These are phyloP conservation scores for Paraphaeosphaeria sporulosa DNA, from an alignment of 2,329 filamentous ascomycete genomes.

Conservation along the genomic window DNA sequence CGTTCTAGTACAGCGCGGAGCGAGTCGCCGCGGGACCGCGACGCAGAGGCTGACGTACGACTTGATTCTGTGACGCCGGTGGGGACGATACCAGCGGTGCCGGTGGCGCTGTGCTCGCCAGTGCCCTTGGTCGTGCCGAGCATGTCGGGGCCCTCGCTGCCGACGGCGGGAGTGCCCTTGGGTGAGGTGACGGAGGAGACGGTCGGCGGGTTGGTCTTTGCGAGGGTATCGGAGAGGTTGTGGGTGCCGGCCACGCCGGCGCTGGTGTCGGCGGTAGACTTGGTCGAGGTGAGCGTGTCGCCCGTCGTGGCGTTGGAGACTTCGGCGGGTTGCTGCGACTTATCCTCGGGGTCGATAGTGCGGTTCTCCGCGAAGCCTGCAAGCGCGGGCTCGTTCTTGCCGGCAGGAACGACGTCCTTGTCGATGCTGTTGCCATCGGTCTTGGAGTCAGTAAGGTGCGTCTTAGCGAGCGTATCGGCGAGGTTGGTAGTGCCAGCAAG, in stretches of 20 bases:
- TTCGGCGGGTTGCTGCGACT: background rate
- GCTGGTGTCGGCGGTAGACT: background rate
- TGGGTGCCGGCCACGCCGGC: background rate
- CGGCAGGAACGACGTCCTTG: background rate
- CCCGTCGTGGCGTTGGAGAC: background rate
- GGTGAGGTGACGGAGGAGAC: background rate
- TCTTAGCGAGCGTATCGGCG: slow-evolving; percentile 40
- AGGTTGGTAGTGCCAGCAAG: slow-evolving; percentile 28
- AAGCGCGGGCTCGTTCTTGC: background rate
- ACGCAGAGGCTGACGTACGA: slow-evolving; percentile 56
- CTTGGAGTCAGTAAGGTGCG: slow-evolving; percentile 26
- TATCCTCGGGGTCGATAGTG: background rate
- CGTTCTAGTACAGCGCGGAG: slow-evolving; percentile 28
- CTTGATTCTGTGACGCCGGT: slow-evolving; percentile 70
- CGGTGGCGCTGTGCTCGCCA: slow-evolving; percentile 20
- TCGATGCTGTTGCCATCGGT: background rate
- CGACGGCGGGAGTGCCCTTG: background rate
- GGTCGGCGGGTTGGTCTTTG: background rate
- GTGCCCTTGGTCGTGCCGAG: background rate
- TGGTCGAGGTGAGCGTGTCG: background rate
- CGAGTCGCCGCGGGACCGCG: slow-evolving; percentile 27
- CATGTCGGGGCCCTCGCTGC: background rate
- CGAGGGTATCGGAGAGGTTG: slow-evolving; percentile 3
- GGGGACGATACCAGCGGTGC: slow-evolving; percentile 60
- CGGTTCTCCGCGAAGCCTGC: background rate